These are phyloP conservation scores for Trypanosoma scelopori DNA, from an alignment of 208 protist species.

Conservation along the genomic window DNA sequence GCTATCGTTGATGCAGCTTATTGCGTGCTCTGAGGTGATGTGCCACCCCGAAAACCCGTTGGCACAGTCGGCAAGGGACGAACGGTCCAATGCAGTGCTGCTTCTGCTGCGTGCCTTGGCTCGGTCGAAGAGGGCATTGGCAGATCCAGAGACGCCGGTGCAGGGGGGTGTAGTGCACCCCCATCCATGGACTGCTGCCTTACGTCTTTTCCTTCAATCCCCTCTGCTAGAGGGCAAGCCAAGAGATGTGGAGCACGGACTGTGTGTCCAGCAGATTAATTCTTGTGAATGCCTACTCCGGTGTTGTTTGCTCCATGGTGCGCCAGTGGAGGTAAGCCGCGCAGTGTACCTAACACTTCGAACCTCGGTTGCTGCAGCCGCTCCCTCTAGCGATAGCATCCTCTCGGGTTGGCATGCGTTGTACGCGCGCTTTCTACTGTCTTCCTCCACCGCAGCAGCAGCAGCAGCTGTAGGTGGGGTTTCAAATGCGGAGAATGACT, in stretches of 20 bases:
- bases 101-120: slow-evolving; percentile 17
- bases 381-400: not conserved
- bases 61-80: not conserved
- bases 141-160: not conserved
- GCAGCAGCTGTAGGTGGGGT: not conserved
- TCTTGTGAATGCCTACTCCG: slow-evolving; percentile 17
- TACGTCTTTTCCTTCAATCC: slow-evolving; percentile 19
- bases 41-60: not conserved
- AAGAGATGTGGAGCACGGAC: too few relatives aligned
- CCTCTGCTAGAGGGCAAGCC: not conserved
- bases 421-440: slow-evolving; percentile 19
- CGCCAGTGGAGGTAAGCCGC: slow-evolving; percentile 18
- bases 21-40: slow-evolving; percentile 14
- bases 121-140: not conserved
- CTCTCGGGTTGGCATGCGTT: slow-evolving; percentile 4
- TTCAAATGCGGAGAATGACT: not conserved
- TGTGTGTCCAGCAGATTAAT: not conserved
- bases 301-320: slow-evolving; percentile 22
- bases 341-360: slow-evolving; percentile 23
- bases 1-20: slow-evolving; percentile 4
- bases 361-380: not conserved
- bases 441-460: not conserved
- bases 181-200: slow-evolving; percentile 3
- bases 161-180: not conserved
- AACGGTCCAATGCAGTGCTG: slow-evolving; percentile 17